phyloP scores from a whole-genome alignment of 371 early-diverging fungal genomes.

The Apophysomyces ossiformis region DNA sequence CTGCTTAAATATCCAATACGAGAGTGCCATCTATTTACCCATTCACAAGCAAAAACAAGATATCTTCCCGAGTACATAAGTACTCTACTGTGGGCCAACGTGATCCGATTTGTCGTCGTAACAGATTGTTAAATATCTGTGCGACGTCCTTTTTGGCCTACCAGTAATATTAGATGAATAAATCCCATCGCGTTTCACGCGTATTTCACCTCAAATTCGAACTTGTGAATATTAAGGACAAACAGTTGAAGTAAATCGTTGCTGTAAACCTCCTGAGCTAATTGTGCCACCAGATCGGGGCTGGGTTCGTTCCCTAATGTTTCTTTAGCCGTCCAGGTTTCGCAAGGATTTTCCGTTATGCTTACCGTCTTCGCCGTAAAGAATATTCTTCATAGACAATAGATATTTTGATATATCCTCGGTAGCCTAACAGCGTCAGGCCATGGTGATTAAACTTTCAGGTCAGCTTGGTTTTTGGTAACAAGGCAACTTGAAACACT shows the following conservation, averaged over 20 bases:
- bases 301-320: conserved; percentile 81
- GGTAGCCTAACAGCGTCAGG: conserved; percentile 68
- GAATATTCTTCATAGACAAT: conserved; percentile 86
- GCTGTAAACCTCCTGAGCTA: conserved; percentile 94
- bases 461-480: neutral
- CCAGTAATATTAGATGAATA: neutral
- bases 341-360: neutral
- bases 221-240: conserved; percentile 81
- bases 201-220: conserved; percentile 93
- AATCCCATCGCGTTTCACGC: neutral
- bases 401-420: conserved; percentile 96
- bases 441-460: too few species aligned
- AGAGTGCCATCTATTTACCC: too few species aligned
- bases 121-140: conserved; percentile 94
- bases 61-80: conserved; percentile 79
- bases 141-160: conserved; percentile 97
- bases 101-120: conserved; percentile 93
- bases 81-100: conserved; percentile 97
- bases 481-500: neutral
- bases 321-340: neutral
- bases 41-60: conserved; percentile 78
- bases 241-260: conserved; percentile 86
- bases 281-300: conserved; percentile 91
- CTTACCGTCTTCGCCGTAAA: conserved; percentile 91
- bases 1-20: too few species aligned